These are phyloP conservation scores for Solanum medicagineum DNA, from an alignment of 257 asterid genomes.

Conservation along the genomic window DNA sequence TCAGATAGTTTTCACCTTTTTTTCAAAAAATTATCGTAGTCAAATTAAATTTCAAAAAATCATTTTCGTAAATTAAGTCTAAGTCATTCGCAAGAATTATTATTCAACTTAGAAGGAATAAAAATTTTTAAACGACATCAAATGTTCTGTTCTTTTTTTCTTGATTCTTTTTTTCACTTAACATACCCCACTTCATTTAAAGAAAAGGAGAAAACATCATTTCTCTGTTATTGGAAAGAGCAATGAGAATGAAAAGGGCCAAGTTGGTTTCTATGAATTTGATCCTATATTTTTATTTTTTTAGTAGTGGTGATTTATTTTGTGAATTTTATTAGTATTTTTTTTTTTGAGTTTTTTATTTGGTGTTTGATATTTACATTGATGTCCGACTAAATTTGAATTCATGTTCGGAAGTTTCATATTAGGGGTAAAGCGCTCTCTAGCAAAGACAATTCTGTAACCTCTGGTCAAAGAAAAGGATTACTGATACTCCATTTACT, in stretches of 20 bases:
- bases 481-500: not conserved
- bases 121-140: not conserved
- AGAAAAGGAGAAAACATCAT: not conserved
- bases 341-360: no score
- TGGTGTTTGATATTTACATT: no score
- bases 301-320: not conserved
- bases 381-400: no score
- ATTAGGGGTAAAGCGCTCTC: no score
- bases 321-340: not conserved
- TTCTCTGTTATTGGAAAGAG: not conserved
- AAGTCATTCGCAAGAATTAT: no score
- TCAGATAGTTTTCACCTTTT: no score
- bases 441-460: no score
- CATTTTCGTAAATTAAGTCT: no score
- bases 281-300: not conserved
- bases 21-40: no score
- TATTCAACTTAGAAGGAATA: no score
- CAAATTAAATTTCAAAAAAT: no score
- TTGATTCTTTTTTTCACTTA: not conserved
- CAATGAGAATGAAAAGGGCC: not conserved
- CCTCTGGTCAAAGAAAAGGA: no score
- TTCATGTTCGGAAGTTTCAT: rapidly evolving
- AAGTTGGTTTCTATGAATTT: not conserved
- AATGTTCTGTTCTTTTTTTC: not conserved
- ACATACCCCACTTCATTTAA: not conserved